These are phyloP conservation scores for Acanthamoeba royreba DNA, from an alignment of 208 protist genomes.

Conservation along the genomic window DNA sequence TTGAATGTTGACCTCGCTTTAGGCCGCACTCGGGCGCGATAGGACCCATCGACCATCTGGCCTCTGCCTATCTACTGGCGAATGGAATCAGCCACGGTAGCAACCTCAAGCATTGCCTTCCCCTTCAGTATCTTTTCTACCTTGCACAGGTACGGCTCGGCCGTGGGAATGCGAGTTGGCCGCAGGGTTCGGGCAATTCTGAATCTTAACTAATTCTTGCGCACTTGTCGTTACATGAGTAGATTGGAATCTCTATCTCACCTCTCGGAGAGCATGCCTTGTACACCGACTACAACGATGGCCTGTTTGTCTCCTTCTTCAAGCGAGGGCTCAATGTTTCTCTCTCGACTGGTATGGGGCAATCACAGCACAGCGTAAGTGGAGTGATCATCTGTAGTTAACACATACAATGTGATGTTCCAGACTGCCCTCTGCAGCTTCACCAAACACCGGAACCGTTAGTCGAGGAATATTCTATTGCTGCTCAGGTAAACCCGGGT, in stretches of 20 bases:
- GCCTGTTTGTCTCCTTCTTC: conserved; percentile 95
- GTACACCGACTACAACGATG: conserved; percentile 94
- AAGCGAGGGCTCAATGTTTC: conserved; percentile 94
- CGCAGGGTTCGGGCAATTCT: no score
- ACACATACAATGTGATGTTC: not conserved
- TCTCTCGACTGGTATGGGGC: conserved; percentile 87
- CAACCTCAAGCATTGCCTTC: conserved; percentile 90
- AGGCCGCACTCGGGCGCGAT: conserved; percentile 96
- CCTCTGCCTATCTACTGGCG: conserved; percentile 91
- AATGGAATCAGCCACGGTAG: conserved; percentile 97
- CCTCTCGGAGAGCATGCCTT: conserved; percentile 98
- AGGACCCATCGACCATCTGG: conserved; percentile 90
- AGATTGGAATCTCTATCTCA: conserved; percentile 96
- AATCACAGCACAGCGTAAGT: not conserved
- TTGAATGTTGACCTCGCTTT: conserved; percentile 81
- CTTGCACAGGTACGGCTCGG: conserved; percentile 23
- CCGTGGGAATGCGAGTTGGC: no score
- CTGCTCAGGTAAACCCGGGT: conserved; percentile 84
- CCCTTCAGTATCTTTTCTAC: conserved; percentile 95
- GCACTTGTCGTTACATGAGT: conserved; percentile 79
- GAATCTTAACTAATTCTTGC: not conserved
- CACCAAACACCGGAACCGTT: conserved; percentile 97
- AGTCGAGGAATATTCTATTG: conserved; percentile 98
- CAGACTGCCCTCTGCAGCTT: conserved; percentile 93
- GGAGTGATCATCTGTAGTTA: not conserved